Evolutionary conservation across 225 moss, liverwort and hornwort genomes (phyloP).

Genomic region (Neckera pumila): DNA sequence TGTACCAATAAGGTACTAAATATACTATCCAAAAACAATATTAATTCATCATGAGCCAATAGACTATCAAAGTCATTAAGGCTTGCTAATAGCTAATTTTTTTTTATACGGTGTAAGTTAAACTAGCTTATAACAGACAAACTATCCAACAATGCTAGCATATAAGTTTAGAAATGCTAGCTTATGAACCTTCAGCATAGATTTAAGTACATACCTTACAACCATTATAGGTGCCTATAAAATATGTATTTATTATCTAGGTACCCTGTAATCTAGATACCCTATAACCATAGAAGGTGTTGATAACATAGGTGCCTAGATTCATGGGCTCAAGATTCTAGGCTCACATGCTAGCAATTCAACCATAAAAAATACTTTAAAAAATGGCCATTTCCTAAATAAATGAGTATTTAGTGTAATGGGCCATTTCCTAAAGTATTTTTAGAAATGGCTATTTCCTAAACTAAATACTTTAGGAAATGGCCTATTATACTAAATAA

Average conservation of each 20-base stretch:
- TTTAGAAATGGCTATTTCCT: too few species aligned
- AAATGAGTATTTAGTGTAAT: too few species aligned
- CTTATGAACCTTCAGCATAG: not conserved
- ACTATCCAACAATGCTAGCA: too few species aligned
- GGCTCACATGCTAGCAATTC: too few species aligned
- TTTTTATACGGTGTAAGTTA: not conserved
- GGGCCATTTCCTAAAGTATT: too few species aligned
- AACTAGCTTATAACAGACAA: too few species aligned
- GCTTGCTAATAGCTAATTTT: not conserved
- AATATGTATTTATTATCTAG: too few species aligned
- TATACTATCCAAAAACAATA: not conserved
- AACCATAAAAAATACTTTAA: not conserved
- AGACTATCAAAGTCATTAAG: not conserved
- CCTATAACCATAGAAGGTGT: too few species aligned
- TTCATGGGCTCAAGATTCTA: not conserved
- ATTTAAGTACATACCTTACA: not conserved
- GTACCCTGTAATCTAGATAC: too few species aligned
- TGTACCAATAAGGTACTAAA: not conserved
- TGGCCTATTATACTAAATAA: not conserved
- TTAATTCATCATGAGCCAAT: not conserved
- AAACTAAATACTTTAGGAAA: too few species aligned
- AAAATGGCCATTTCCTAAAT: too few species aligned
- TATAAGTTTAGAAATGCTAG: too few species aligned
- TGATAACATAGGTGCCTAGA: not conserved
- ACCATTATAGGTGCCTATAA: not conserved